phyloP scores from a whole-genome alignment of 257 asterid species.

The Henckelia pumila region DNA sequence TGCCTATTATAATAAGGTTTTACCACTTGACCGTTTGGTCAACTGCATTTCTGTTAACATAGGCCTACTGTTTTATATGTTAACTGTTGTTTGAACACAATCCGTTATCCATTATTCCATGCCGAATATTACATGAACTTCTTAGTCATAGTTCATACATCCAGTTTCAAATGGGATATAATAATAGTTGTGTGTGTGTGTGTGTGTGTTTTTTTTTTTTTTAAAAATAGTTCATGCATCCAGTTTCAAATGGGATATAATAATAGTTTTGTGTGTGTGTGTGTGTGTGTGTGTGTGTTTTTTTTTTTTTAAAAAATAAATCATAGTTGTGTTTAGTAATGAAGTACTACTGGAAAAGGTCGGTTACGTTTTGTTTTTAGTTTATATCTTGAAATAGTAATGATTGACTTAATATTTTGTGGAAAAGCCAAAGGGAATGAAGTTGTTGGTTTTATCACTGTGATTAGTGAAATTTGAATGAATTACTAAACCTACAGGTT shows the following conservation, averaged over 20 bases:
- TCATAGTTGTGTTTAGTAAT: constrained; percentile 1
- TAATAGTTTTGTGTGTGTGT: too few relatives aligned
- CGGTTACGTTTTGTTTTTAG: background rate
- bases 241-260: background rate
- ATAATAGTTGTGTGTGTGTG: too few relatives aligned
- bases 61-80: background rate
- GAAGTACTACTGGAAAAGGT: background rate
- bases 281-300: too few relatives aligned
- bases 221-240: background rate
- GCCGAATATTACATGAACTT: too few relatives aligned
- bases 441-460: constrained; percentile 1
- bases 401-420: background rate
- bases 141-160: background rate
- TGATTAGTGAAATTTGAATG: constrained; percentile 2
- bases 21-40: background rate
- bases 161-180: background rate
- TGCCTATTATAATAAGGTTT: background rate
- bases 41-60: background rate
- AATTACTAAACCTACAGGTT: background rate
- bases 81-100: background rate
- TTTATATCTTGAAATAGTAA: background rate
- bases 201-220: too few relatives aligned
- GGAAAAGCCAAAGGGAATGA: constrained; percentile 8
- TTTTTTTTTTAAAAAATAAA: too few relatives aligned
- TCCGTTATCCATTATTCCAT: background rate